Conservation (phyloP, 148 eudicot genomes). For the Fagopyrum esculentum region DNA sequence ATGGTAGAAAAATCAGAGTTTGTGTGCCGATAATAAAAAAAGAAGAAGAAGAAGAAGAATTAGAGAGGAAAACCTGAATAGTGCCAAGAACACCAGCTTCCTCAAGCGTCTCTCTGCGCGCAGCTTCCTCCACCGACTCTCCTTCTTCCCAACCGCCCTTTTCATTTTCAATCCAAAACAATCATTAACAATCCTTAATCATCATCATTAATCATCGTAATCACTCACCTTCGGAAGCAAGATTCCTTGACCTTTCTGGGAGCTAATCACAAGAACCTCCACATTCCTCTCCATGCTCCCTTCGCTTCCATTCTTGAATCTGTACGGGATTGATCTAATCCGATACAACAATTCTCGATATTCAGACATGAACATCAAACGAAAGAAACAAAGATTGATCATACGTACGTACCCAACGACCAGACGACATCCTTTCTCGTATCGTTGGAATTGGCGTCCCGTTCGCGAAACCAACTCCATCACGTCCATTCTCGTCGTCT, state of each 20-base stretch:
- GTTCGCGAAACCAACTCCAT: constrained; percentile 32
- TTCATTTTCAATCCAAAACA: neutral
- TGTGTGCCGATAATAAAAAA: neutral
- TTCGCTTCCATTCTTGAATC: constrained; percentile 14
- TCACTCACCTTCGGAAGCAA: constrained; percentile 51
- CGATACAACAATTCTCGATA: neutral
- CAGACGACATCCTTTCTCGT: constrained; percentile 35
- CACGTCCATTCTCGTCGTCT: neutral
- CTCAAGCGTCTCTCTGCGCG: constrained; percentile 46
- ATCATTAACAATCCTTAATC: neutral
- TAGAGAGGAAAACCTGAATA: constrained; percentile 25
- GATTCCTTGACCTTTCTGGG: constrained; percentile 50
- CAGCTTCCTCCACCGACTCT: constrained; percentile 60
- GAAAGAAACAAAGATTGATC: neutral
- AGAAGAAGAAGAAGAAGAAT: neutral
- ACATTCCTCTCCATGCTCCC: constrained; percentile 16
- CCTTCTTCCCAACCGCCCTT: constrained; percentile 78
- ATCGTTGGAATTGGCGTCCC: constrained; percentile 49
- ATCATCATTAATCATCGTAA: neutral
- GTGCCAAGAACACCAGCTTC: constrained; percentile 67
- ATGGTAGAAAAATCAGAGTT: neutral
- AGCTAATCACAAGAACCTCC: constrained; percentile 56
- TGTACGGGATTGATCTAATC: constrained; percentile 19
- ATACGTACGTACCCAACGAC: constrained; percentile 38
- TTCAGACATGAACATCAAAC: neutral